Conservation (phyloP, 345 rosid genomes). For the Raphanus sativus region DNA sequence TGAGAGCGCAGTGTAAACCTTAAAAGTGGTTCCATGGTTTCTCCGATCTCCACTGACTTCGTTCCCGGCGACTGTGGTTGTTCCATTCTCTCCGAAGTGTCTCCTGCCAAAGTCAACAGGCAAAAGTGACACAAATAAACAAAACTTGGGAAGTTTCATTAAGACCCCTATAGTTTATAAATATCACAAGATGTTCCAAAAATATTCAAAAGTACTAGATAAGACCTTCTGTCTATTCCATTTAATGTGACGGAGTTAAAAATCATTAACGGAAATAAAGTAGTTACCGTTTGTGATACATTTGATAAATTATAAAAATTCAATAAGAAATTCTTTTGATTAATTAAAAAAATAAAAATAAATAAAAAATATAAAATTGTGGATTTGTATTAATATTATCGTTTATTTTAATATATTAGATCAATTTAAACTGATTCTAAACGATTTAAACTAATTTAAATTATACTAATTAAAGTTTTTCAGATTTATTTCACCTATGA, state of each 20-base stretch:
- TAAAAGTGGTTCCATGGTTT: constrained; percentile 16
- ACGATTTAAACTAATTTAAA: too few relatives aligned
- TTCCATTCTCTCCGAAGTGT: constrained; percentile 29
- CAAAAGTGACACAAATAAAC: not conserved
- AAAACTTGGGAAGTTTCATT: not conserved
- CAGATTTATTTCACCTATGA: too few relatives aligned
- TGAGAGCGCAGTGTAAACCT: constrained; percentile 19
- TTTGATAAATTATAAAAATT: too few relatives aligned
- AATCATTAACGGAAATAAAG: not conserved
- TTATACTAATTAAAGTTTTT: too few relatives aligned
- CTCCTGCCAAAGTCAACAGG: not conserved
- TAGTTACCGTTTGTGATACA: not conserved
- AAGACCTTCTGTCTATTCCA: not conserved
- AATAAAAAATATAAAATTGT: too few relatives aligned
- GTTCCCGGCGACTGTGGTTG: constrained; percentile 38
- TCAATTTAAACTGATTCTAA: too few relatives aligned
- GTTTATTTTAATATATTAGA: too few relatives aligned
- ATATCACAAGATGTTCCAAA: not conserved
- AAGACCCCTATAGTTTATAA: not conserved
- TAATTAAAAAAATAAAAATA: too few relatives aligned
- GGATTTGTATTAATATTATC: too few relatives aligned
- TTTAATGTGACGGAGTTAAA: constrained; percentile 1
- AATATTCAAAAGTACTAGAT: not conserved
- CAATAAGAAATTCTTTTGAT: too few relatives aligned
- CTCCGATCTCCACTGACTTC: constrained; percentile 20